phyloP scores from a whole-genome alignment of 257 asterid genomes.

The Apocynum venetum region DNA sequence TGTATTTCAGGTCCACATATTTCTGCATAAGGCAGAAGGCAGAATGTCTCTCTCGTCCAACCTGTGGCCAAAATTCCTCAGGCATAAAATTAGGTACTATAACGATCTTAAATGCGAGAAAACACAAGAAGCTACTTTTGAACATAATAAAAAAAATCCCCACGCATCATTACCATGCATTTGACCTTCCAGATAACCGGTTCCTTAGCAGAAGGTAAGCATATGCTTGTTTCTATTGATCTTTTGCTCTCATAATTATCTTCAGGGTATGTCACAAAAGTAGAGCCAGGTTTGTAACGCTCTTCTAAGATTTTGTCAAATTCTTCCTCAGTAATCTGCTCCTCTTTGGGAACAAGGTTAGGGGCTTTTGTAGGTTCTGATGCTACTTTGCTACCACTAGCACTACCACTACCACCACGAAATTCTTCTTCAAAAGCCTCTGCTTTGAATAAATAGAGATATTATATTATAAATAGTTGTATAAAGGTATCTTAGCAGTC shows the following conservation, averaged over 20 bases:
- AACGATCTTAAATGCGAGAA: constrained; percentile 2
- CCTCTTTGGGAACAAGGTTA: constrained; percentile 57
- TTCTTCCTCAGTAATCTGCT: constrained; percentile 74
- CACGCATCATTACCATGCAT: constrained; percentile 64
- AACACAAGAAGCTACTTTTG: background rate
- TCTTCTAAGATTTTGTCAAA: constrained; percentile 57
- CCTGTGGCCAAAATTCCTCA: constrained; percentile 40
- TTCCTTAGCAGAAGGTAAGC: constrained; percentile 50
- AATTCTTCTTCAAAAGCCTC: constrained; percentile 52
- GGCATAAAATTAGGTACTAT: constrained; percentile 6
- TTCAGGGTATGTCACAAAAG: constrained; percentile 54
- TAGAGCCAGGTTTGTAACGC: constrained; percentile 73
- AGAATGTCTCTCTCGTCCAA: constrained; percentile 89
- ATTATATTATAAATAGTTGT: background rate
- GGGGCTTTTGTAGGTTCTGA: constrained; percentile 43
- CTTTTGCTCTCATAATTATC: constrained; percentile 55
- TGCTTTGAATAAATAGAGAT: constrained; percentile 22
- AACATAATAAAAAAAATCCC: background rate
- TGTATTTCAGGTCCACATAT: constrained; percentile 51
- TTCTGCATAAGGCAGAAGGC: constrained; percentile 96
- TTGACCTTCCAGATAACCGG: constrained; percentile 85
- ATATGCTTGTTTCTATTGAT: constrained; percentile 29
- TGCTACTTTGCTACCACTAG: constrained; percentile 22
- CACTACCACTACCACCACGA: constrained; percentile 3
- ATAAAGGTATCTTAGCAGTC: background rate